Conservation (phyloP, 192 early-diverging fungal genomes). For the Funneliformis mosseae region DNA sequence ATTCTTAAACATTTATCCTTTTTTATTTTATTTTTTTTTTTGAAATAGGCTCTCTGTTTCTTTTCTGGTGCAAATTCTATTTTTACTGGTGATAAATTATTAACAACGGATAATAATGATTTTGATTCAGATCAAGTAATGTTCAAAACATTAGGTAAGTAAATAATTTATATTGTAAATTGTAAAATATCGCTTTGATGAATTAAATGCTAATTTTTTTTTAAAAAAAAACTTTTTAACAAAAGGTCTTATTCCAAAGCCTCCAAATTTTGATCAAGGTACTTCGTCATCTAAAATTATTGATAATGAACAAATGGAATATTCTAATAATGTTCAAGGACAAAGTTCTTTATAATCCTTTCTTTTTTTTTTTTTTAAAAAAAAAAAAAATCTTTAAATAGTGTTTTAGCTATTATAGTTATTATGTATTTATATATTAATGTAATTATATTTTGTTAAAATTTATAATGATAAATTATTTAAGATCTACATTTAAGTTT, state of each 20-base stretch:
- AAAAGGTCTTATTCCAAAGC: slow-evolving; percentile 49
- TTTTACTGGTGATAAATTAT: slow-evolving; percentile 81
- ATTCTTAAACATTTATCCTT: neutral
- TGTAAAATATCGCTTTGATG: neutral
- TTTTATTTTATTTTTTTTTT: neutral
- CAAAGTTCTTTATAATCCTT: too few relatives aligned
- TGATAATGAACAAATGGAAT: neutral
- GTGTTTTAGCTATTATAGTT: too few relatives aligned
- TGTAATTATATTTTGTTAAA: too few relatives aligned
- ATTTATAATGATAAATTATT: too few relatives aligned
- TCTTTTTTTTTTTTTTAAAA: too few relatives aligned
- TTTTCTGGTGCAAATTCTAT: slow-evolving; percentile 84
- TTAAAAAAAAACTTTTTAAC: neutral
- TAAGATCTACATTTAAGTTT: too few relatives aligned
- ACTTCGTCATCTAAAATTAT: neutral
- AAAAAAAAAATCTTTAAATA: too few relatives aligned
- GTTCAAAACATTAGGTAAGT: slow-evolving; percentile 63
- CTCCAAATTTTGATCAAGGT: slow-evolving; percentile 51
- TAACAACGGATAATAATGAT: slow-evolving; percentile 82
- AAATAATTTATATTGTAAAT: neutral
- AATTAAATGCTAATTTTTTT: neutral
- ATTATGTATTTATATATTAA: too few relatives aligned
- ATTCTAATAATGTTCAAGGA: too few relatives aligned
- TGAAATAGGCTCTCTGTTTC: slow-evolving; percentile 67
- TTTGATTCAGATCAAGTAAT: slow-evolving; percentile 68